Evolutionary conservation across 2,329 filamentous ascomycete species (phyloP).

Genomic region (Coniochaeta prunicola): DNA sequence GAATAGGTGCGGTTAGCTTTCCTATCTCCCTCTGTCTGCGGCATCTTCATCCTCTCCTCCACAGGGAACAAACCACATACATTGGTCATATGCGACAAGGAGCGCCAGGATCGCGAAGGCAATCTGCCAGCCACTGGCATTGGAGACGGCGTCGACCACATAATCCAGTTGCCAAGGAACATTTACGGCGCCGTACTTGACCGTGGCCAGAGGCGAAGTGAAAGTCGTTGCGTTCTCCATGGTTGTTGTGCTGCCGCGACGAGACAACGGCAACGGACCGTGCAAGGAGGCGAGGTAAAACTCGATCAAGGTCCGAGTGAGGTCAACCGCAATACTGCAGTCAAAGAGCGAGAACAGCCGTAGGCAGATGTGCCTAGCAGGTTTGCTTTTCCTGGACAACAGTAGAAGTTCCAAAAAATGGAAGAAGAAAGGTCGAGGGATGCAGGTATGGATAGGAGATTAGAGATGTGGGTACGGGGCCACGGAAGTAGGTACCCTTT

Average conservation of each 20-base stretch:
- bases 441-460: background rate
- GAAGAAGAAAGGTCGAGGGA: background rate
- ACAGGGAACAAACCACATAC: slow-evolving; percentile 45
- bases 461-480: background rate
- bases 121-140: slow-evolving; percentile 54
- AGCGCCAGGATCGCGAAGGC: slow-evolving; percentile 62
- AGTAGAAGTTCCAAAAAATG: background rate
- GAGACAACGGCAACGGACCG: background rate
- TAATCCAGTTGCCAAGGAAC: slow-evolving; percentile 49
- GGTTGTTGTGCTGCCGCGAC: slow-evolving; percentile 3
- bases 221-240: slow-evolving; percentile 57
- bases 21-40: background rate
- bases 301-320: background rate
- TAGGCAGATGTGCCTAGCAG: background rate
- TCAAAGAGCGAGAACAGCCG: background rate
- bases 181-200: slow-evolving; percentile 39
- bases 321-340: background rate
- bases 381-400: background rate
- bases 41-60: background rate
- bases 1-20: background rate
- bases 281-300: background rate
- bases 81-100: slow-evolving; percentile 80
- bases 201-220: slow-evolving; percentile 60
- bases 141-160: slow-evolving; percentile 50
- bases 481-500: background rate